A percentile compares a stretch with the other conserved stretches of the same genome.
These are phyloP conservation scores for Uncinocarpus reesii DNA, from an alignment of 2,329 filamentous ascomycete genomes.

Conservation along the genomic window DNA sequence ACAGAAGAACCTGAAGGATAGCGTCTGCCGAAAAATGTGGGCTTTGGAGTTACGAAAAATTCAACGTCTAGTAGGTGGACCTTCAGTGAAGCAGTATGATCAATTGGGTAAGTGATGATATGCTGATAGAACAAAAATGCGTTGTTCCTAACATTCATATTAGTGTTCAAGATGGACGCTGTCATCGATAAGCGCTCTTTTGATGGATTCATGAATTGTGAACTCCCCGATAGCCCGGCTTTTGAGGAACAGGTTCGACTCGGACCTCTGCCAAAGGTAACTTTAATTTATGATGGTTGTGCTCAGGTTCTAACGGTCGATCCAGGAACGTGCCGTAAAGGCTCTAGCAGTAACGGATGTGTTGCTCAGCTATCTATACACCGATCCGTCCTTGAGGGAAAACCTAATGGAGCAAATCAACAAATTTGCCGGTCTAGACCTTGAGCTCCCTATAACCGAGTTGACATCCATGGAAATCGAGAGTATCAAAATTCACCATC, in stretches of 20 bases:
- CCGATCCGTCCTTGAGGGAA: not conserved
- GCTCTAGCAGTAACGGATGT: conserved; percentile 28
- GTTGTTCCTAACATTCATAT: not conserved
- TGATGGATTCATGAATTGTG: conserved; percentile 35
- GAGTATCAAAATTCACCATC: conserved; percentile 25
- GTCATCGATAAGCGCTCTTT: conserved; percentile 30
- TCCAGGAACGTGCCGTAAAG: conserved; percentile 29
- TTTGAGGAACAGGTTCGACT: conserved; percentile 33
- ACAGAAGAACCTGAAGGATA: conserved; percentile 30
- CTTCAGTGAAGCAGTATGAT: conserved; percentile 28
- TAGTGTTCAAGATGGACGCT: conserved; percentile 26
- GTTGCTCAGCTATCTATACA: conserved; percentile 29
- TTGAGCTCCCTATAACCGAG: conserved; percentile 22
- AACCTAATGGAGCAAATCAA: not conserved
- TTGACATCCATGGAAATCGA: conserved; percentile 31
- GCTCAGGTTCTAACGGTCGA: conserved; percentile 18
- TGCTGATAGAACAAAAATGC: not conserved
- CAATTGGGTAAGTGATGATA: conserved; percentile 27
- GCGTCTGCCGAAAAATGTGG: conserved; percentile 35
- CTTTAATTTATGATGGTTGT: conserved; percentile 1
- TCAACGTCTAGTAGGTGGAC: conserved; percentile 32
- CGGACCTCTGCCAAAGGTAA: conserved; percentile 32
- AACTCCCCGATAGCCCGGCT: conserved; percentile 25
- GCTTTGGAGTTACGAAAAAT: conserved; percentile 35
- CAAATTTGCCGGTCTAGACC: conserved; percentile 11